Base-by-base conservation (phyloP, 1,284 basidiomycete species). In the Cutaneotrichosporon curvatum region DNA sequence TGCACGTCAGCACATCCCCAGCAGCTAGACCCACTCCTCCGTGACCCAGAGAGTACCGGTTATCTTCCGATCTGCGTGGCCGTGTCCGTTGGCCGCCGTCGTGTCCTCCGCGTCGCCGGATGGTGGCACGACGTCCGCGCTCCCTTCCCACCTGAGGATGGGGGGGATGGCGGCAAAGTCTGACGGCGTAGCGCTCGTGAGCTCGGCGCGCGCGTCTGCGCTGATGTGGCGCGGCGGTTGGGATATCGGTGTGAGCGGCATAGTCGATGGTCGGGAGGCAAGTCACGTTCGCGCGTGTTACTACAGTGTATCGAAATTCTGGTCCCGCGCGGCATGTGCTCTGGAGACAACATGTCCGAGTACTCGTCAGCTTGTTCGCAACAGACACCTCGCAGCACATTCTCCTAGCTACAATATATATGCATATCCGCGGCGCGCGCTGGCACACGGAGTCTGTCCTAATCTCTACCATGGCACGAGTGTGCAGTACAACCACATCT, bases 101-200 rank as follows among this genome's bases (percentile, higher is more conserved):
- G 34, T 16, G 2, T 2, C 31, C 28, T 31, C 43, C 3, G 18
- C 80, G 75, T 22, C 86, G 20, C 31, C 85, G 50, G 86, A n/a
- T n/a, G n/a, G 81, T 41, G 90, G 73, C 0, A 73, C 64, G 33
- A 87, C 73, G 4, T 78, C 74, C 31, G 89, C 84, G 59, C 81
- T 77, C 61, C 88, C 78, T 57, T 78, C 77, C 72, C 85, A 82
- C 51, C 80, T 77, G 43, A 91, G 74, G 46, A 90, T 75, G 0
- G 89, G 81, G 0, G 84, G 86, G 47, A 92, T 88, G 59, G 84
- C 81, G 48, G 72, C 75, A 70, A 94, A 92, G 1, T 84, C 85
- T 0, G 76, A 64, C 1, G 90, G 90, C 0, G 90, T 94, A 1
- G 83, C 81, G 11, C 78, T 78, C 9, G 83, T 78, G 30, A 87